A percentile compares a stretch with the other conserved stretches of the same genome.
phyloP scores from a whole-genome alignment of 1,284 basidiomycete species.

The Amylostereum areolatum region DNA sequence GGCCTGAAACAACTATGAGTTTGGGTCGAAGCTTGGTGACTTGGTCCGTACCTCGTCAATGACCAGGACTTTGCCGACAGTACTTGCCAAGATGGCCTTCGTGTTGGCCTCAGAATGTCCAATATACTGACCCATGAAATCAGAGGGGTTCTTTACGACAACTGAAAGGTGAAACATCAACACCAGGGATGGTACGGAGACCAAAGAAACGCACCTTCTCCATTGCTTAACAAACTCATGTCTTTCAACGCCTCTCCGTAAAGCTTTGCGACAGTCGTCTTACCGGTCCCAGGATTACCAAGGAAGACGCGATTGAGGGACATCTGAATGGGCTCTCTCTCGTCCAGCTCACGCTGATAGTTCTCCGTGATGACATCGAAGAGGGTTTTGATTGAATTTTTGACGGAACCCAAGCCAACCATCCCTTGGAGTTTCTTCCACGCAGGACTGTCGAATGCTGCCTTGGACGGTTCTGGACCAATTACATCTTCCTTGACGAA shows the following conservation, averaged over 20 bases:
- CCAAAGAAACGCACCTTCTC: slow-evolving; percentile 46
- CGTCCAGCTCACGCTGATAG: slow-evolving; percentile 51
- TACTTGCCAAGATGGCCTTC: slow-evolving; percentile 49
- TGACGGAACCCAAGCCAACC: slow-evolving; percentile 52
- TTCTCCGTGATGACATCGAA: slow-evolving; percentile 43
- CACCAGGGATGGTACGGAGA: neutral
- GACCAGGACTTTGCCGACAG: slow-evolving; percentile 57
- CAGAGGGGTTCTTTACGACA: slow-evolving; percentile 57
- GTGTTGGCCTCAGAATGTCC: slow-evolving; percentile 60
- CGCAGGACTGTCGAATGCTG: slow-evolving; percentile 34
- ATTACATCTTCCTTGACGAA: slow-evolving; percentile 51
- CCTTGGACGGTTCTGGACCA: slow-evolving; percentile 53
- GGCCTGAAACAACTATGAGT: slow-evolving; percentile 32
- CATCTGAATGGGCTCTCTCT: slow-evolving; percentile 43
- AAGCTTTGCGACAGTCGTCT: slow-evolving; percentile 59
- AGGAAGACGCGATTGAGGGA: slow-evolving; percentile 60
- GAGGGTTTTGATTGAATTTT: slow-evolving; percentile 44
- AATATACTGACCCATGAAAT: slow-evolving; percentile 49
- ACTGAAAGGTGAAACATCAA: slow-evolving; percentile 31
- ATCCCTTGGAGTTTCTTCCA: slow-evolving; percentile 49
- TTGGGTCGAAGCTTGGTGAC: neutral
- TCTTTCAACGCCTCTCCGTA: slow-evolving; percentile 59
- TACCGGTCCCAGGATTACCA: slow-evolving; percentile 62
- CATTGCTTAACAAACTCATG: slow-evolving; percentile 54
- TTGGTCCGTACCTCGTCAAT: slow-evolving; percentile 54